phyloP scores from a whole-genome alignment of 352 stramenopile genomes.

The Phytophthora macrochlamydospora region DNA sequence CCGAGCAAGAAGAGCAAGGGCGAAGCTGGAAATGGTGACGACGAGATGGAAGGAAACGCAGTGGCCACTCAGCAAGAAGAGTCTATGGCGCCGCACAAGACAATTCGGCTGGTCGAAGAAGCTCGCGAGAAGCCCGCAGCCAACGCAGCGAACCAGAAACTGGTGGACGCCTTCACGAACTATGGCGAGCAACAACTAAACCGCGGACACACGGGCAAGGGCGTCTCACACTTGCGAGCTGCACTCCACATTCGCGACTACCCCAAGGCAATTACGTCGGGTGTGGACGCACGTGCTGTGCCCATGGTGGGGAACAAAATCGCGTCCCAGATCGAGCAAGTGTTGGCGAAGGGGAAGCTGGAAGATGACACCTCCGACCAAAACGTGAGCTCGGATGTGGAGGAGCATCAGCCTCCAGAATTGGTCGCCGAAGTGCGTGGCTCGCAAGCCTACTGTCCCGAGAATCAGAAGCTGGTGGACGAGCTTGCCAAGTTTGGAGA shows the following conservation, averaged over 20 bases:
- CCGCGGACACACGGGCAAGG: constrained; percentile 62
- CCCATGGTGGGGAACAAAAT: constrained; percentile 53
- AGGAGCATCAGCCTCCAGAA: constrained; percentile 27
- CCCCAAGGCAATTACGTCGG: constrained; percentile 44
- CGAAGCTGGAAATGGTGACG: constrained; percentile 12
- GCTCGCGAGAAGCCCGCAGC: constrained; percentile 44
- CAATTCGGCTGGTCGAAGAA: constrained; percentile 60
- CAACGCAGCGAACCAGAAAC: constrained; percentile 68
- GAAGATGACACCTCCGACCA: constrained; percentile 34
- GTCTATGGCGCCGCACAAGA: constrained; percentile 61
- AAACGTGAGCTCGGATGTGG: constrained; percentile 48
- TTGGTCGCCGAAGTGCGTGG: constrained; percentile 50
- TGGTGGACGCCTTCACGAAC: constrained; percentile 72
- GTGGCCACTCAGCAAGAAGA: constrained; percentile 18
- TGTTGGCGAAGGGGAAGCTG: constrained; percentile 50
- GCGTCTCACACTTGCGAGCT: constrained; percentile 57
- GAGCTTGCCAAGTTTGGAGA: constrained; percentile 59
- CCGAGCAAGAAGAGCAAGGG: constrained; percentile 27
- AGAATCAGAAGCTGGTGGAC: constrained; percentile 69
- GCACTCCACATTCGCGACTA: constrained; percentile 56
- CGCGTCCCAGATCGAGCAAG: constrained; percentile 54
- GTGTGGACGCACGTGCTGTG: constrained; percentile 35
- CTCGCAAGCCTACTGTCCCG: constrained; percentile 36
- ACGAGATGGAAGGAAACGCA: constrained; percentile 4
- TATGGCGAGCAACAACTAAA: constrained; percentile 58